phyloP scores from a whole-genome alignment of 805 yeast species.

The Metschnikowia lunata region DNA sequence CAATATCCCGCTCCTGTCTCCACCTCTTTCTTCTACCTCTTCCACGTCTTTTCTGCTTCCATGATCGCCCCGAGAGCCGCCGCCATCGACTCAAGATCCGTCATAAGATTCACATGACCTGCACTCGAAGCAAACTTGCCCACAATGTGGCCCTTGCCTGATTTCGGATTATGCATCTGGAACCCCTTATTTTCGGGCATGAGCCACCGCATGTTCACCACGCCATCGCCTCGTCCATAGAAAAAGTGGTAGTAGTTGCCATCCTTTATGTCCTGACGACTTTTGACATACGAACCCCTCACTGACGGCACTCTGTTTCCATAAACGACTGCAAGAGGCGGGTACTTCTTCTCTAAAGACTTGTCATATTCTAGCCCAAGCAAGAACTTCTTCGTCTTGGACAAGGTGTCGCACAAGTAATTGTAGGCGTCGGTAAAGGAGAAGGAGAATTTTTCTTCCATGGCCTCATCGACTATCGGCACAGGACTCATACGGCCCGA shows the following conservation, averaged over 20 bases:
- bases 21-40: too few species aligned
- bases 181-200: slow-evolving; percentile 77
- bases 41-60: slow-evolving; percentile 50
- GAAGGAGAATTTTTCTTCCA: slow-evolving; percentile 17
- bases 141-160: slow-evolving; percentile 48
- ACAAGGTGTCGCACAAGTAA: slow-evolving; percentile 60
- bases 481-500: slow-evolving; percentile 16
- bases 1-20: too few species aligned
- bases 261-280: slow-evolving; percentile 55
- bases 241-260: slow-evolving; percentile 75
- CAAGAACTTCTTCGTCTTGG: slow-evolving; percentile 53
- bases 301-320: slow-evolving; percentile 84
- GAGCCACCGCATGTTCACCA: slow-evolving; percentile 75
- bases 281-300: slow-evolving; percentile 67
- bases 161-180: slow-evolving; percentile 22
- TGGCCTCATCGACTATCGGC: slow-evolving; percentile 8
- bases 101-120: slow-evolving; percentile 79
- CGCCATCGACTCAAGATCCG: slow-evolving; percentile 70
- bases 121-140: slow-evolving; percentile 59
- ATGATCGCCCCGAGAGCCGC: slow-evolving; percentile 62
- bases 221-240: slow-evolving; percentile 94
- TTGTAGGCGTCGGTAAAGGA: slow-evolving; percentile 56
- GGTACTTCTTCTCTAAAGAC: slow-evolving; percentile 48
- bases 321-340: slow-evolving; percentile 79
- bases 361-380: slow-evolving; percentile 52